Percentiles rank a stretch among this genome's conserved stretches.
Evolutionary conservation across 441 rosid genomes (phyloP).

Genomic region (Populus tomentosa): DNA sequence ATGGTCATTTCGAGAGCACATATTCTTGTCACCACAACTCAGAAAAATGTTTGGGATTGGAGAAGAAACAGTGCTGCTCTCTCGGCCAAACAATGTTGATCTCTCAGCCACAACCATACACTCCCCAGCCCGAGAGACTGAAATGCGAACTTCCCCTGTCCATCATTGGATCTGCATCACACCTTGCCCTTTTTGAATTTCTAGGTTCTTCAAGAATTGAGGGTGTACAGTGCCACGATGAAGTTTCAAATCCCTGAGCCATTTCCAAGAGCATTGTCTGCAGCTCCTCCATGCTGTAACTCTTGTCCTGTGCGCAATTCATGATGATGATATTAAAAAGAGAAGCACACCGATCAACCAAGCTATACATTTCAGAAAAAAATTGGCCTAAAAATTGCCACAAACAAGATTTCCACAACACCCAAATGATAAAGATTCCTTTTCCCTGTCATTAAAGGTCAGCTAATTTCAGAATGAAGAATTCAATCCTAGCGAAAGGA

Average conservation of each 20-base stretch:
- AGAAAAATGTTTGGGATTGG: background rate
- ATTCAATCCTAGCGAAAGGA: background rate
- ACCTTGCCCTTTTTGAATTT: background rate
- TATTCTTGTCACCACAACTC: background rate
- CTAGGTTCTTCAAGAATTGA: background rate
- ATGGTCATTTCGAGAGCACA: background rate
- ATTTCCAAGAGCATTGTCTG: constrained; percentile 61
- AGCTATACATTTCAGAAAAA: too few species aligned
- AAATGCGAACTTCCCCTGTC: background rate
- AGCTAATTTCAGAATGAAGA: too few species aligned
- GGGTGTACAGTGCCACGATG: background rate
- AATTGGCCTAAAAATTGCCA: too few species aligned
- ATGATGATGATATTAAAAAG: background rate
- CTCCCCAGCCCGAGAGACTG: constrained; percentile 11
- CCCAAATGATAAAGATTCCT: background rate
- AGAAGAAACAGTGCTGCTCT: background rate
- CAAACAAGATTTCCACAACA: background rate
- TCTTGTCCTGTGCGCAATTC: constrained; percentile 36
- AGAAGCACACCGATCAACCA: background rate
- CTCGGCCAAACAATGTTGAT: background rate
- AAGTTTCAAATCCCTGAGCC: constrained; percentile 28
- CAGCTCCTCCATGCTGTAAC: constrained; percentile 55
- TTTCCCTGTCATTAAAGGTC: background rate
- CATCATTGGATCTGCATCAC: background rate
- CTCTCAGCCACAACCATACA: constrained; percentile 14